Percentiles rank a stretch among this genome's conserved stretches.
phyloP scores from a whole-genome alignment of 2,329 filamentous ascomycete species.

The Exophiala xenobiotica region DNA sequence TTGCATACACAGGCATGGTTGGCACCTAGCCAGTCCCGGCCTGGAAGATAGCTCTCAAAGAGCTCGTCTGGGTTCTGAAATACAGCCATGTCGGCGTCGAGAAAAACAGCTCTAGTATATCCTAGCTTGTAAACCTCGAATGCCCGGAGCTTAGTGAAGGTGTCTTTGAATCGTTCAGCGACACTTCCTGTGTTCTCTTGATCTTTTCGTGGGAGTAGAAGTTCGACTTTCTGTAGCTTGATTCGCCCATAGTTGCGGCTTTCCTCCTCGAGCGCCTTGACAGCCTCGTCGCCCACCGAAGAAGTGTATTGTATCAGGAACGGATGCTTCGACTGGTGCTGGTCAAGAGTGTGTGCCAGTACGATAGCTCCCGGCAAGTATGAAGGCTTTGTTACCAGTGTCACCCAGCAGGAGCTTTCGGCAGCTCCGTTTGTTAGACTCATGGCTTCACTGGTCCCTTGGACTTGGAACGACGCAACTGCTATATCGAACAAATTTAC shows the following conservation, averaged over 20 bases:
- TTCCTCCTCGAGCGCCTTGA: constrained; percentile 46
- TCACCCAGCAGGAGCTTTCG: constrained; percentile 45
- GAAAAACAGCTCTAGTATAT: constrained; percentile 48
- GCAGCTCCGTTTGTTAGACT: neutral
- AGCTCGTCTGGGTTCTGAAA: constrained; percentile 46
- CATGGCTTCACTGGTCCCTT: too few relatives aligned
- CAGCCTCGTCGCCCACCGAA: constrained; percentile 40
- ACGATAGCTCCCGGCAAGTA: constrained; percentile 55
- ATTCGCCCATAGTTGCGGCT: constrained; percentile 41
- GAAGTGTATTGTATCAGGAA: constrained; percentile 53
- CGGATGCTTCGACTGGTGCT: constrained; percentile 47
- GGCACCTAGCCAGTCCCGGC: constrained; percentile 45
- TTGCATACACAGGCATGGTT: constrained; percentile 56
- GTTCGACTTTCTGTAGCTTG: constrained; percentile 41
- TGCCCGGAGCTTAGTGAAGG: constrained; percentile 57
- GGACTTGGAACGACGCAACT: too few relatives aligned
- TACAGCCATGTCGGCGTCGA: constrained; percentile 55
- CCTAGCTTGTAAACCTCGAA: constrained; percentile 43
- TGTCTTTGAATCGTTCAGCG: constrained; percentile 54
- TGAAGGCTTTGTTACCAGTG: constrained; percentile 52
- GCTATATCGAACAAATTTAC: too few relatives aligned
- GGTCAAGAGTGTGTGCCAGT: constrained; percentile 50
- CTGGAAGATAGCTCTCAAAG: constrained; percentile 43
- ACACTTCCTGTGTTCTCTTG: constrained; percentile 42
- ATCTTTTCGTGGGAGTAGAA: constrained; percentile 40